Conservation (phyloP, 805 yeast genomes). For the Suhomyces canberraensis region DNA sequence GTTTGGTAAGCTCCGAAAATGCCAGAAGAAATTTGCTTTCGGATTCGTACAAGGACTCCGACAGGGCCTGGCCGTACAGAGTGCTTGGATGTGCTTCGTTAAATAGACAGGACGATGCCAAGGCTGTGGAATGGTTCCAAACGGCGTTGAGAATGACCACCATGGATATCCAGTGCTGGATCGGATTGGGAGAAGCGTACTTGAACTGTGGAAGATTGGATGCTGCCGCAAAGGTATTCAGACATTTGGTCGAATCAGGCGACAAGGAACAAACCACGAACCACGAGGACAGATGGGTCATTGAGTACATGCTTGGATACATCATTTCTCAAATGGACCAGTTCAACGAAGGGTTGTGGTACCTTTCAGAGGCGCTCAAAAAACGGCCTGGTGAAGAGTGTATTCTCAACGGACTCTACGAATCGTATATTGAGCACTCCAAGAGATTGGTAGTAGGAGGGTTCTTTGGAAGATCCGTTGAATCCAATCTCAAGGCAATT, state of each 20-base stretch:
- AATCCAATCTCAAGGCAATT: slow-evolving; percentile 45
- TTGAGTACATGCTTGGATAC: slow-evolving; percentile 63
- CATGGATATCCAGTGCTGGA: slow-evolving; percentile 77
- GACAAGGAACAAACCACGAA: neutral
- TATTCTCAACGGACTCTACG: slow-evolving; percentile 50
- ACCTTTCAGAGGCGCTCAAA: slow-evolving; percentile 42
- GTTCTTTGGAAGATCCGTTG: slow-evolving; percentile 62
- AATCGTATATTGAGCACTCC: slow-evolving; percentile 56
- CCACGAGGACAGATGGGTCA: slow-evolving; percentile 52
- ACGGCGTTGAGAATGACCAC: slow-evolving; percentile 70
- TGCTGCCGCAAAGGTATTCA: slow-evolving; percentile 82
- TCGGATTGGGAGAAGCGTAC: slow-evolving; percentile 97
- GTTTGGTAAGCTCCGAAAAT: slow-evolving; percentile 62
- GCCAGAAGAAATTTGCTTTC: slow-evolving; percentile 47
- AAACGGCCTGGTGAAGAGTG: slow-evolving; percentile 47
- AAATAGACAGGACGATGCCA: slow-evolving; percentile 65
- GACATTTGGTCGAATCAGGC: slow-evolving; percentile 55
- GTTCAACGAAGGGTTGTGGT: slow-evolving; percentile 55
- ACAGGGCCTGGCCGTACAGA: slow-evolving; percentile 81
- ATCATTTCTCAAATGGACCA: slow-evolving; percentile 64
- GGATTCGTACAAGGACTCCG: slow-evolving; percentile 25
- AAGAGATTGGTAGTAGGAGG: slow-evolving; percentile 53
- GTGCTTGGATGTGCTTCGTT: slow-evolving; percentile 77
- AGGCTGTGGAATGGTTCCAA: slow-evolving; percentile 88
- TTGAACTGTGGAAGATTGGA: slow-evolving; percentile 78